Percentiles rank a stretch among this genome's conserved stretches.
Evolutionary conservation across 73 alveolate species (phyloP).

Genomic region (Stentor roeselii): DNA sequence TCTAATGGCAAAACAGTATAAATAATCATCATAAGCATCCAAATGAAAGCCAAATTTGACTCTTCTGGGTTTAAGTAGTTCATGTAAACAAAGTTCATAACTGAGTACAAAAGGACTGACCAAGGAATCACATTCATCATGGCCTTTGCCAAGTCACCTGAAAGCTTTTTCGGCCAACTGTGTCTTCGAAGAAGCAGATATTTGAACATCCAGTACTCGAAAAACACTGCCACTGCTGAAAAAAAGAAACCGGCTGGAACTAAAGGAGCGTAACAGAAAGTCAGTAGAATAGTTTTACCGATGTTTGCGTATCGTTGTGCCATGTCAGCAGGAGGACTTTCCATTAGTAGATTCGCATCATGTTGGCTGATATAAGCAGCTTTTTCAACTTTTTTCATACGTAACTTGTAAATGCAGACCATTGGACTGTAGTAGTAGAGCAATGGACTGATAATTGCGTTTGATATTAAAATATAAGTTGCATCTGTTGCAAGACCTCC

Average conservation of each 20-base stretch:
- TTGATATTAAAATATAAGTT: not conserved
- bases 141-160: slow-evolving; percentile 2
- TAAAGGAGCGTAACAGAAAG: slow-evolving; percentile 18
- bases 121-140: slow-evolving; percentile 15
- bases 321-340: not conserved
- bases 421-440: not conserved
- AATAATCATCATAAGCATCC: not conserved
- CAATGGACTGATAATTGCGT: not conserved
- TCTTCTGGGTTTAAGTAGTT: not conserved
- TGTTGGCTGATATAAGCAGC: not conserved
- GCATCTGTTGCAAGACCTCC: not conserved
- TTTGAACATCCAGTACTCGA: slow-evolving; percentile 23
- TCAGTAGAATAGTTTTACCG: slow-evolving; percentile 1
- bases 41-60: slow-evolving; percentile 1
- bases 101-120: slow-evolving; percentile 1
- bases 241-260: not conserved
- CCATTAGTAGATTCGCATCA: not conserved
- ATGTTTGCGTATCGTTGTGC: slow-evolving; percentile 21
- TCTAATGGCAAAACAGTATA: not conserved
- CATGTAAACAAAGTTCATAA: slow-evolving; percentile 10
- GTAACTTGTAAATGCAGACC: not conserved
- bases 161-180: slow-evolving; percentile 8
- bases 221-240: slow-evolving; percentile 15
- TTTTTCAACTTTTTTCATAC: not conserved
- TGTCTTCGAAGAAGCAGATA: slow-evolving; percentile 3